Percentiles rank a stretch among this genome's conserved stretches.
phyloP scores from a whole-genome alignment of 2,329 filamentous ascomycete species.

The Ophiostoma sp. region DNA sequence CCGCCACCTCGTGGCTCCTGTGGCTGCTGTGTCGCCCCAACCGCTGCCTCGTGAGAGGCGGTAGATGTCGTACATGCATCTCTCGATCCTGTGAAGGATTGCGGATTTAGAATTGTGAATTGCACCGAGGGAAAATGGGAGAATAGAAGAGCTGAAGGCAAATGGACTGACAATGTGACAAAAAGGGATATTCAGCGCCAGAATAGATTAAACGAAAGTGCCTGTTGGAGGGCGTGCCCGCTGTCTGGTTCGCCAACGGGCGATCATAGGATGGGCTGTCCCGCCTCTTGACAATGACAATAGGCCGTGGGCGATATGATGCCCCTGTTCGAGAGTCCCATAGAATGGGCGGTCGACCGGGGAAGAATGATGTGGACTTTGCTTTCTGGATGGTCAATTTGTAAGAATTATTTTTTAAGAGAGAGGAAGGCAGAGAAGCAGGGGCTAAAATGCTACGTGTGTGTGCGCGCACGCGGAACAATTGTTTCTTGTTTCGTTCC shows the following conservation, averaged over 20 bases:
- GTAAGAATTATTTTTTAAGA: not conserved
- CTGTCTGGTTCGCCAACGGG: conserved; percentile 13
- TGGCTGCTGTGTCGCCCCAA: not conserved
- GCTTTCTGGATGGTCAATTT: not conserved
- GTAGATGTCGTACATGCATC: not conserved
- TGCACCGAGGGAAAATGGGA: not conserved
- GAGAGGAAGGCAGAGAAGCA: not conserved
- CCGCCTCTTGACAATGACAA: conserved; percentile 4
- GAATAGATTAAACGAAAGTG: not conserved
- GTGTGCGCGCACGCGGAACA: not conserved
- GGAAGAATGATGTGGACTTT: not conserved
- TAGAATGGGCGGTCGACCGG: conserved; percentile 1
- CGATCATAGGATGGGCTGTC: conserved; percentile 2
- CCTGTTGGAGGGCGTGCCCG: not conserved
- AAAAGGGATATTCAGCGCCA: not conserved
- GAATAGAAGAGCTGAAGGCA: not conserved
- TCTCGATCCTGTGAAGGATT: conserved; percentile 1
- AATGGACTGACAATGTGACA: not conserved
- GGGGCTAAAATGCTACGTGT: not conserved
- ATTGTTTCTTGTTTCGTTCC: not conserved
- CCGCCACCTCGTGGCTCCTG: not conserved
- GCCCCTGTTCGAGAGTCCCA: not conserved
- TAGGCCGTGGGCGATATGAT: conserved; percentile 5
- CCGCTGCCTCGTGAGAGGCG: not conserved
- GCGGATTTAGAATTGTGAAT: not conserved